Evolutionary conservation across 331 rosid genomes (phyloP).

Genomic region (Dryas integrifolia): DNA sequence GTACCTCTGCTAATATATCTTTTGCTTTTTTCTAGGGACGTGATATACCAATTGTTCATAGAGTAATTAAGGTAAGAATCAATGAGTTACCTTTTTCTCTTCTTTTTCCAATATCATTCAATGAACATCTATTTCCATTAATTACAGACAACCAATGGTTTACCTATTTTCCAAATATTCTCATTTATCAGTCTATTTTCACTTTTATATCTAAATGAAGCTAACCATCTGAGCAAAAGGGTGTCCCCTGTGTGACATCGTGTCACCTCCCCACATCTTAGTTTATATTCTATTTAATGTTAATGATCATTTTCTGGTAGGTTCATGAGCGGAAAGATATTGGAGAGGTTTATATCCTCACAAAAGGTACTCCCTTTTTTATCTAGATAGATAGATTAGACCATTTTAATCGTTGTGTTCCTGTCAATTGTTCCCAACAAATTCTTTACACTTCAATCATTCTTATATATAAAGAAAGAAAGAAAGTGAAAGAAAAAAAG

Average conservation of each 20-base stretch:
- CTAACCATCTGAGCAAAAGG: conserved; percentile 4
- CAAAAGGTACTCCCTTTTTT: conserved; percentile 53
- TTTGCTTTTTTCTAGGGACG: conserved; percentile 51
- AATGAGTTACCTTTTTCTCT: conserved; percentile 14
- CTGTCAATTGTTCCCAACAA: neutral
- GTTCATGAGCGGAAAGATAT: conserved; percentile 54
- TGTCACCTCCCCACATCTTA: neutral
- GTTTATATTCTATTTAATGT: neutral
- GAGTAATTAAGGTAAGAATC: conserved; percentile 60
- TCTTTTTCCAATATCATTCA: neutral
- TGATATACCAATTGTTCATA: conserved; percentile 75
- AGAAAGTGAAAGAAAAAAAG: neutral
- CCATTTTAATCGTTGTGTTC: neutral
- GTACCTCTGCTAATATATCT: conserved; percentile 13
- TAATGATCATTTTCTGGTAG: conserved; percentile 31
- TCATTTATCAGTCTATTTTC: too few species aligned
- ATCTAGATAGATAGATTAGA: neutral
- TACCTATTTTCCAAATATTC: neutral
- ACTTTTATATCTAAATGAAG: neutral
- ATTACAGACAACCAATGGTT: neutral
- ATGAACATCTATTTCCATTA: neutral
- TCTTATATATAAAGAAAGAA: neutral
- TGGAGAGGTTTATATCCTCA: conserved; percentile 54
- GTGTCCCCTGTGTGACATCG: neutral
- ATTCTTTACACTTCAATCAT: neutral